Evolutionary conservation across 805 yeast genomes (phyloP), one percentile per base, ranked within the genome.

Genomic region (Cyberlindnera meyerae): DNA sequence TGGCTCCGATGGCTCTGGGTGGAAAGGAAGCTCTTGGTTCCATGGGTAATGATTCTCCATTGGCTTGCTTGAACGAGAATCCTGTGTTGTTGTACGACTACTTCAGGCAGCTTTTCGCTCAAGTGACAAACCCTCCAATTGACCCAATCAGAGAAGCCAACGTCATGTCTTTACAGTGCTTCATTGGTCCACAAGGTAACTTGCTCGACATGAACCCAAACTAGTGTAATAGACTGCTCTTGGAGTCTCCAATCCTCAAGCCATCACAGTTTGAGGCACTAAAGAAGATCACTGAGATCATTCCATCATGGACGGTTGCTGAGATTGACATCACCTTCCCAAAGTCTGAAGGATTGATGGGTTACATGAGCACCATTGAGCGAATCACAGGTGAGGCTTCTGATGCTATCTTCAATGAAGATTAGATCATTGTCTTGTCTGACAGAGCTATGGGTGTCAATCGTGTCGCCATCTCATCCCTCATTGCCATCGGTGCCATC

Each of bases 101-200:
- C 66, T 93, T 90, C 72, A 79, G 95, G 55, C 95, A 90, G 62
- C 73, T 90, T 56, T 90, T 90, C 66, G 98, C 98, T 15, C 98
- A 90, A 66, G 98, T 90, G 39, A 90, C 98, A 22, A 90, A 90
- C 66, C 98, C 98, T 40, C 97, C 98, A 34, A 93, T 90, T 58
- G 98, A 90, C 61, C 97, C 98, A 35, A 93, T 90, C 52, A 81
- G 97, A 62, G 98, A 90, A 67, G 81, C 82, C 42, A 85, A 90
- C 51, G 97, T 93, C 56, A 90, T 90, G 98, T 86, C 96, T 11
- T 73, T 93, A 49, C 96, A 90, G 62, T 90, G 98, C 66, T 87
- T 84, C 62, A 80, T 90, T 54, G 98, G 98, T 38, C 97, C 97
- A n/a, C 97, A 93, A 63, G 97, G 96, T 40, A 90, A 90, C 60